Evolutionary conservation across 164 flowering plant species (phyloP).

Genomic region (Umbellularia californica): DNA sequence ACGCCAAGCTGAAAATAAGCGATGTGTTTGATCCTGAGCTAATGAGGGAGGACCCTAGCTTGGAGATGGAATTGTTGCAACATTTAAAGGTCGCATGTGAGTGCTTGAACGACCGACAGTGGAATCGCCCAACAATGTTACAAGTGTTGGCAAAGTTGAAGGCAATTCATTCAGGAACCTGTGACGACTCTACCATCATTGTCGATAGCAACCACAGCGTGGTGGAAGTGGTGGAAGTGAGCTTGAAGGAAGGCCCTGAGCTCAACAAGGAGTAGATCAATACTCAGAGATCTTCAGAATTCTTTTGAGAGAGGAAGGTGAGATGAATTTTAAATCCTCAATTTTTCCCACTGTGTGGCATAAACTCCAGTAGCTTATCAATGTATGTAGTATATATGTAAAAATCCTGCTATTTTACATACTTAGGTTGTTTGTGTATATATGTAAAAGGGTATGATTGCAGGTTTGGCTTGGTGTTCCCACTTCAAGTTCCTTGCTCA

Average conservation of each 20-base stretch:
- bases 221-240: slow-evolving; percentile 65
- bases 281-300: neutral
- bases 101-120: slow-evolving; percentile 80
- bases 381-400: slow-evolving; percentile 41
- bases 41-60: slow-evolving; percentile 60
- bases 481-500: neutral
- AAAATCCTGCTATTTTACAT: slow-evolving; percentile 37
- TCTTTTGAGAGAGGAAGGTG: slow-evolving; percentile 13
- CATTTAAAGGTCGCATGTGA: slow-evolving; percentile 80
- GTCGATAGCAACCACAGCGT: slow-evolving; percentile 45
- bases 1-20: slow-evolving; percentile 61
- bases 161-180: slow-evolving; percentile 82
- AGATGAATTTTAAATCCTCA: slow-evolving; percentile 12
- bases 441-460: slow-evolving; percentile 8
- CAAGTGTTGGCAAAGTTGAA: slow-evolving; percentile 96
- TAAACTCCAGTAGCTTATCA: slow-evolving; percentile 23
- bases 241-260: slow-evolving; percentile 68
- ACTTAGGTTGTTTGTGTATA: slow-evolving; percentile 23
- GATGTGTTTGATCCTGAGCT: slow-evolving; percentile 81
- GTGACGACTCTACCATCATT: slow-evolving; percentile 38
- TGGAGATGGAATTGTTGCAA: slow-evolving; percentile 81
- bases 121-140: slow-evolving; percentile 84
- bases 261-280: slow-evolving; percentile 26
- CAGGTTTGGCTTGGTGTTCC: no score
- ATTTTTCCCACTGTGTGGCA: slow-evolving; percentile 26